Evolutionary conservation across 139 green algal genomes (phyloP).

Genomic region (Chlorella vulgaris): DNA sequence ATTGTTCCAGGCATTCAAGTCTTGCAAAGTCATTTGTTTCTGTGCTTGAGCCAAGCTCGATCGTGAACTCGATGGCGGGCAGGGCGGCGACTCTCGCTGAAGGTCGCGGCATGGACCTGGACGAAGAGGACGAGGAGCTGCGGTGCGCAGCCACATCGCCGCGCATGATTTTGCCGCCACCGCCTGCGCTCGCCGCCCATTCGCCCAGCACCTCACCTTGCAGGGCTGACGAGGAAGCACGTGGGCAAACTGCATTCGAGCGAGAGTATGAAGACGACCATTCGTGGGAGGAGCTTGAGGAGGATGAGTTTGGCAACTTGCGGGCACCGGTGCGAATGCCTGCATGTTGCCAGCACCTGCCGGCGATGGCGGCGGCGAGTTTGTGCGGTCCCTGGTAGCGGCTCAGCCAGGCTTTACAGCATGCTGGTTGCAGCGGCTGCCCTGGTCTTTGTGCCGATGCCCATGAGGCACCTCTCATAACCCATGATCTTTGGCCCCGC

Average conservation of each 20-base stretch:
- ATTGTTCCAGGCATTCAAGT: too few relatives aligned
- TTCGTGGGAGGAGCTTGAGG: conserved; percentile 84
- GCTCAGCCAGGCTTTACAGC: too few relatives aligned
- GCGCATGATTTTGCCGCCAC: background rate
- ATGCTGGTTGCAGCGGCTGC: too few relatives aligned
- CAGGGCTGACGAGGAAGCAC: conserved; percentile 12
- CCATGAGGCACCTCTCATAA: background rate
- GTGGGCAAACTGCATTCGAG: conserved; percentile 67
- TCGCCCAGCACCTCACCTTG: background rate
- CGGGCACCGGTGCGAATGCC: conserved; percentile 71
- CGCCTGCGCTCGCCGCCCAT: background rate
- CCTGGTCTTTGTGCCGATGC: too few relatives aligned
- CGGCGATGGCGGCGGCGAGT: too few relatives aligned
- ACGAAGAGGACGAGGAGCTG: conserved; percentile 19
- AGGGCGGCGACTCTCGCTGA: background rate
- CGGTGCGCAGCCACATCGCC: background rate
- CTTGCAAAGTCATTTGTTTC: too few relatives aligned
- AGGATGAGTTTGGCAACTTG: conserved; percentile 88
- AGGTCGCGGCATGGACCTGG: conserved; percentile 5
- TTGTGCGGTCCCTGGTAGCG: too few relatives aligned
- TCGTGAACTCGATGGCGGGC: background rate
- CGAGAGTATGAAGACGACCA: conserved; percentile 84
- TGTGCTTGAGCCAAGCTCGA: too few relatives aligned
- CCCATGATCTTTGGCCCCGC: background rate
- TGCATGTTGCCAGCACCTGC: too few relatives aligned